Percentiles rank a stretch among this genome's conserved stretches.
phyloP scores from a whole-genome alignment of 2,329 filamentous ascomycete species.

The Fusarium gaditjirri region DNA sequence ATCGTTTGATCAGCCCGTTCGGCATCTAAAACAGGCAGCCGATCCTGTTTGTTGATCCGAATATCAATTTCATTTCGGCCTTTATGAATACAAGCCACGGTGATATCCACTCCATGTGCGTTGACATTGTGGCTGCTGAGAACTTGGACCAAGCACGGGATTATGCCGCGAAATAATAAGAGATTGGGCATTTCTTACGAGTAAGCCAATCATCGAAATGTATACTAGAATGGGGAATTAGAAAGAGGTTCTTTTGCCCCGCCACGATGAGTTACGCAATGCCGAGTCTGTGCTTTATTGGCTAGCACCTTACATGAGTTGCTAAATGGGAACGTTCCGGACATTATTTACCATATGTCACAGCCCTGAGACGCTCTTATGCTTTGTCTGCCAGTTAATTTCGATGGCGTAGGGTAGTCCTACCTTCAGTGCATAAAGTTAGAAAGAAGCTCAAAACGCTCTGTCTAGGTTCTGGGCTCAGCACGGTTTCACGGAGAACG shows the following conservation, averaged over 20 bases:
- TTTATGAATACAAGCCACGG: constrained; percentile 9
- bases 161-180: constrained; percentile 1
- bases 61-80: constrained; percentile 15
- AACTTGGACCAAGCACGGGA: constrained; percentile 10
- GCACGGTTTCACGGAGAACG: constrained; percentile 4
- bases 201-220: constrained; percentile 12
- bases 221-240: background rate
- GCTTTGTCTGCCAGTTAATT: background rate
- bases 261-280: constrained; percentile 27
- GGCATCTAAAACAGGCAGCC: background rate
- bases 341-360: background rate
- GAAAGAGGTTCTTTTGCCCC: constrained; percentile 6
- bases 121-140: constrained; percentile 17
- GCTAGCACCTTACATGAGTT: background rate
- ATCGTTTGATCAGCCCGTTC: background rate
- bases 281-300: constrained; percentile 19
- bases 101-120: constrained; percentile 7
- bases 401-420: background rate
- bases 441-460: background rate
- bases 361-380: background rate
- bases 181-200: constrained; percentile 15
- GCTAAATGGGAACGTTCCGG: background rate
- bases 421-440: background rate
- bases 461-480: background rate
- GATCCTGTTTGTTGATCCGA: constrained; percentile 24